Conservation (phyloP, 2,329 filamentous ascomycete species). For the Fusarium sp. region DNA sequence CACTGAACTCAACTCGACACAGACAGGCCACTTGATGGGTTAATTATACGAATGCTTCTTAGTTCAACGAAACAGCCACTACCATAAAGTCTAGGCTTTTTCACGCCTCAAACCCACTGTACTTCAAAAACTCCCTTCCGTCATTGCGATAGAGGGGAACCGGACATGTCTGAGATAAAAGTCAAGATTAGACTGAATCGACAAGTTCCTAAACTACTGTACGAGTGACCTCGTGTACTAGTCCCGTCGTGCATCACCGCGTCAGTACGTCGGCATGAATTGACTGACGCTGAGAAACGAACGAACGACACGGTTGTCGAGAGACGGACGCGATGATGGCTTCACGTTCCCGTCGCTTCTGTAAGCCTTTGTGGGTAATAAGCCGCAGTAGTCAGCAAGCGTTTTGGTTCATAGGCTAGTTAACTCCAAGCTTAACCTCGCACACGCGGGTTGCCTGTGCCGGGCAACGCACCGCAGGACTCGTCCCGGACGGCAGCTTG, state of each 20-base stretch:
- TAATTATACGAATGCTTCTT: constrained; percentile 10
- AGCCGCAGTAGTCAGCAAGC: constrained; percentile 10
- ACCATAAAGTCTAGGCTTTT: constrained; percentile 26
- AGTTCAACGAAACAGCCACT: constrained; percentile 20
- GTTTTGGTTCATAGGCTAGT: constrained; percentile 29
- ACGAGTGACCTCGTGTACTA: background rate
- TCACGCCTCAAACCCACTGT: constrained; percentile 28
- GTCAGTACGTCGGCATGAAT: constrained; percentile 22
- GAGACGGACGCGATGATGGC: constrained; percentile 37
- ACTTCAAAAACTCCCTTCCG: constrained; percentile 9
- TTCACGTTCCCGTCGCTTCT: constrained; percentile 28
- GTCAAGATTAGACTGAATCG: constrained; percentile 8
- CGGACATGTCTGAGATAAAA: constrained; percentile 18
- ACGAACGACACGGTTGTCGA: constrained; percentile 39
- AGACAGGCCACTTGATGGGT: constrained; percentile 24
- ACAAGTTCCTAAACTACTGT: background rate
- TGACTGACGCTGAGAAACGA: constrained; percentile 25
- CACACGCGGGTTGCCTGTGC: constrained; percentile 4
- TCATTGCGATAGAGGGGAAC: constrained; percentile 29
- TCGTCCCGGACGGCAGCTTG: constrained; percentile 25
- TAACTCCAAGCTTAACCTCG: constrained; percentile 6
- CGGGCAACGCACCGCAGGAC: constrained; percentile 8
- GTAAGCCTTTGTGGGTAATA: constrained; percentile 1
- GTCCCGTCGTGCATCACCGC: constrained; percentile 32
- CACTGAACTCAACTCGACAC: constrained; percentile 26